Evolutionary conservation across 169 alveolate species (phyloP), one percentile per base, ranked within the genome.

Genomic region (Plasmodium falciparum): DNA sequence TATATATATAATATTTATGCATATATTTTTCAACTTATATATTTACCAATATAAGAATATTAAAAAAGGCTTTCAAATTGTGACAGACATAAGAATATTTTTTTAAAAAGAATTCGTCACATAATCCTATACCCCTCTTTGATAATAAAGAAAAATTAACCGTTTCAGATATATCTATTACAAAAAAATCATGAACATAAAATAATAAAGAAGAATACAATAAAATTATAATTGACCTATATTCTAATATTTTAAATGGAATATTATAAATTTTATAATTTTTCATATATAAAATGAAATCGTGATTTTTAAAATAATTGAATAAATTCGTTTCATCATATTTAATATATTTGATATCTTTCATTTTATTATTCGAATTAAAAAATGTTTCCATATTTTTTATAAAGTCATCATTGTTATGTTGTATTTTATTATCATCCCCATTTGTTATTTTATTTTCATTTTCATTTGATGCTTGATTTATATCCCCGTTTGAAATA

Each of bases 171-270:
- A 76, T 54, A 12, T 17, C 5, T 13, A 22, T 22, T 45, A 24
- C 43, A 13, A 62, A 76, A 65, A 76, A 76, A 2, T 62, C 45
- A 50, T 76, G 78, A 54, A 39, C 66, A 43, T 63, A 76, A 65
- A 76, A 76, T 76, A 76, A 58, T 69, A 76, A 39, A 24, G 56
- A 76, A 15, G 76, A 76, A 29, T 76, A 76, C 9, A 76, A 59
- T 43, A 76, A 76, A 76, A 76, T 76, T 22, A 76, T 65, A 17
- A 56, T 20, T 0, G 89, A 63, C 11, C 66, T 65, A 7, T 26
- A 63, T 65, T 76, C 89, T 43, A 76, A 43, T 29, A 65, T 20
- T 39, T 75, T 74, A 65, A 76, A 76, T 26, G 89, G 89, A 50
- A 76, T 65, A 69, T 76, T 45, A 65, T 76, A 76, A 45, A 76